Evolutionary conservation across 2,329 filamentous ascomycete species (phyloP), one percentile per base, ranked within the genome.

Genomic region (Stemphylium beticola): DNA sequence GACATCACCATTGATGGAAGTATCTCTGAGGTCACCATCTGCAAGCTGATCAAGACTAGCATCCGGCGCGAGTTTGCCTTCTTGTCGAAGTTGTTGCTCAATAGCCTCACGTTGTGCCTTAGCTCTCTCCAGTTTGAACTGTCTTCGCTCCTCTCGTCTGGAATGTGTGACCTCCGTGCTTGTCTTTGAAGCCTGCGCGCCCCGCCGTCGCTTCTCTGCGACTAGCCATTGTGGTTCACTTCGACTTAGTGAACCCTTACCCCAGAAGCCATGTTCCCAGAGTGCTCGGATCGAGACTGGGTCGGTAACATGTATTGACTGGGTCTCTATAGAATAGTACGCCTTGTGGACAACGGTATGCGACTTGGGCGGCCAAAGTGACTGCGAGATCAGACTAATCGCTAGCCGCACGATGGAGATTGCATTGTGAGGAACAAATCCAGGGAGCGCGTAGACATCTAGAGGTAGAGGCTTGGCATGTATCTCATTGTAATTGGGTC

Each of bases 221-320:
- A 90, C 90, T 45, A 96, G 76, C 95, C 95, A 99, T 64, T 87
- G 95, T 3, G 93, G 93, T 74, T 99, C 93, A 80, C 93, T 97
- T 66, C 96, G 87, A 78, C 93, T 97, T 54, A 98, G 80, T 65
- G 82, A 93, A 39, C 95, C 95, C 76, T 97, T 97, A 42, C 96
- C 96, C 76, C 93, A 99, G 77, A 99, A 99, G 4, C 95, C 95
- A 78, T 96, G 91, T 76, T 96, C 91, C 95, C 96, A 99, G 20
- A 99, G 77, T 1, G 88, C 91, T 49, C 89, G 83, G 58, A 96
- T 88, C 3, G 91, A 88, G 50, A 82, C 81, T 22, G 86, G 81
- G 73, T 97, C 89, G 15, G 86, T 91, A 52, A 99, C 83, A 71
- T 96, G 91, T 14, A 99, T 84, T 0, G 92, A 95, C 26, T 88